These are phyloP conservation scores for Artomyces pyxidatus DNA, from an alignment of 768 basidiomycete species.

Conservation along the genomic window DNA sequence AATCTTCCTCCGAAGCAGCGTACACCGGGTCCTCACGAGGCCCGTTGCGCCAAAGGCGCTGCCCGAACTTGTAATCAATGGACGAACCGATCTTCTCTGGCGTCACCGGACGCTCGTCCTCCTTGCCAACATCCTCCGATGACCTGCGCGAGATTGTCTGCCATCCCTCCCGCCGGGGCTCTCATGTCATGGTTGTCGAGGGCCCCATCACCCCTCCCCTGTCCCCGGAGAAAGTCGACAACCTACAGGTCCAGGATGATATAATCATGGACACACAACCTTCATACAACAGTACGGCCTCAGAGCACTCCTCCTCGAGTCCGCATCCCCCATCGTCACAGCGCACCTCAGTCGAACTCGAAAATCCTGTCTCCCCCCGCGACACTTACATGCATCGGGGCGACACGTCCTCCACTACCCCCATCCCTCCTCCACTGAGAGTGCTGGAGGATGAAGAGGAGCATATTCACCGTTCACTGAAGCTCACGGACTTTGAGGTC, in stretches of 20 bases:
- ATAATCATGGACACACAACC: conserved; percentile 5
- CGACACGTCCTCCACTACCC: conserved; percentile 4
- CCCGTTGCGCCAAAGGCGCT: too few species aligned
- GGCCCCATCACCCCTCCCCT: conserved; percentile 9
- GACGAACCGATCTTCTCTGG: conserved; percentile 5
- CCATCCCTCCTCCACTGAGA: conserved; percentile 37
- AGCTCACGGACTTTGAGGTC: conserved; percentile 73
- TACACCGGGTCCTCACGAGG: too few species aligned
- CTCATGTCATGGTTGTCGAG: conserved; percentile 12
- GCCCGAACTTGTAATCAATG: too few species aligned
- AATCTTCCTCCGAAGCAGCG: too few species aligned
- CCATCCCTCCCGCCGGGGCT: conserved; percentile 6
- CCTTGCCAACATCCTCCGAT: conserved; percentile 7
- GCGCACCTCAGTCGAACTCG: too few species aligned
- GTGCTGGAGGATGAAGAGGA: conserved; percentile 65
- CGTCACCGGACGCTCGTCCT: conserved; percentile 10
- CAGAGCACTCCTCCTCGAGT: conserved; percentile 3
- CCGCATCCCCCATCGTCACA: conserved; percentile 3
- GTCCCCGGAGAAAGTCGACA: conserved; percentile 3
- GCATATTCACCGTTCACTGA: conserved; percentile 51
- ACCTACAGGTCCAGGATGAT: conserved; percentile 2
- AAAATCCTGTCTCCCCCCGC: conserved; percentile 5
- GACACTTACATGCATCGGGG: conserved; percentile 7
- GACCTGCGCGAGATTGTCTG: neutral
- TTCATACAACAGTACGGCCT: neutral